Conservation (phyloP, 495 filamentous ascomycete genomes). For the Penicillium cataractarum region DNA sequence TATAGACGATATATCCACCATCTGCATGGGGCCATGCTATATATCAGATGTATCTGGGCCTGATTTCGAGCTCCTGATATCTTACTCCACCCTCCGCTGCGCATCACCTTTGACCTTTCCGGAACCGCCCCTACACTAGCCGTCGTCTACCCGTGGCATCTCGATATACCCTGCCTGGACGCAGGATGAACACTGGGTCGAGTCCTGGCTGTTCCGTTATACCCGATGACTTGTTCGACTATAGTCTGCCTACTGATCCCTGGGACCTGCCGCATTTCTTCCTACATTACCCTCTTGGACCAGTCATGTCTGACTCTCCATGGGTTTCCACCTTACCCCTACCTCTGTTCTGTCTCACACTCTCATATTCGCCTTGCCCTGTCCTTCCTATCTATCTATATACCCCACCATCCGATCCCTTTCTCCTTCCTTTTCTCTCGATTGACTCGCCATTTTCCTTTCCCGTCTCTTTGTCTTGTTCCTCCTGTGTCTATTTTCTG, state of each 20-base stretch:
- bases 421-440: slow-evolving; percentile 1
- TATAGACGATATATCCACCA: slow-evolving; percentile 51
- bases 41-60: background rate
- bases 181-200: slow-evolving; percentile 21
- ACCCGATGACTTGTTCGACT: background rate
- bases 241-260: background rate
- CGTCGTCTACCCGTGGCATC: slow-evolving; percentile 16
- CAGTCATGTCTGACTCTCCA: background rate
- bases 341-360: slow-evolving; percentile 8
- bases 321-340: background rate
- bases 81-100: background rate
- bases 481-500: slow-evolving; percentile 13
- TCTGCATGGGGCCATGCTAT: background rate
- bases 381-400: slow-evolving; percentile 17
- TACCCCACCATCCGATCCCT: slow-evolving; percentile 33
- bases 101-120: background rate
- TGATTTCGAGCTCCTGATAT: background rate
- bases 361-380: background rate
- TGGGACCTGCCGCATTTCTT: background rate
- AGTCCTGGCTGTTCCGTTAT: slow-evolving; percentile 3
- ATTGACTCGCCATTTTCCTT: background rate
- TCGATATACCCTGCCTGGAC: slow-evolving; percentile 22
- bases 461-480: slow-evolving; percentile 6
- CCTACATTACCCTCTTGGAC: background rate
- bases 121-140: background rate